Evolutionary conservation across 257 asterid species (phyloP).

Genomic region (Ligustrum vulgare): DNA sequence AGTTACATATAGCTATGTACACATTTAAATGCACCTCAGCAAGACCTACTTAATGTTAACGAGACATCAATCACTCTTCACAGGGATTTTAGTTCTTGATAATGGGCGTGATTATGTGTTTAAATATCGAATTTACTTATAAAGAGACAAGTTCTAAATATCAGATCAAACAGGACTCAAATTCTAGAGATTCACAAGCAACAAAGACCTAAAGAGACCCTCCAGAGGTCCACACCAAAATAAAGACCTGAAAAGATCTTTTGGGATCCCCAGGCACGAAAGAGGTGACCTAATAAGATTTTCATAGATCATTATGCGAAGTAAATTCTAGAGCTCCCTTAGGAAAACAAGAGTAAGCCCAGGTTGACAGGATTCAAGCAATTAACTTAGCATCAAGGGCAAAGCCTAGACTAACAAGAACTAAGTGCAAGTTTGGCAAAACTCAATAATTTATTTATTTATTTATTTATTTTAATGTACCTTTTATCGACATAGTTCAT

Average conservation of each 20-base stretch:
- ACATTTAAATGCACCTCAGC: not conserved
- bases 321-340: not conserved
- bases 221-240: not conserved
- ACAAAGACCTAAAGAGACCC: not conserved
- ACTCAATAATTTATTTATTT: too few relatives aligned
- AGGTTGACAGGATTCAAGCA: not conserved
- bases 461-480: too few relatives aligned
- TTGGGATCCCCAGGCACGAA: not conserved
- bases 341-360: not conserved
- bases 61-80: conserved; percentile 1
- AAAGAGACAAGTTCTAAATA: not conserved
- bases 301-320: not conserved
- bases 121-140: not conserved
- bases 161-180: not conserved
- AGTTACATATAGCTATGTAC: too few relatives aligned
- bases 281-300: not conserved
- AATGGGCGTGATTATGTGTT: not conserved
- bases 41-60: not conserved
- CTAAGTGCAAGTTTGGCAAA: too few relatives aligned
- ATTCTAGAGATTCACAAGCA: not conserved
- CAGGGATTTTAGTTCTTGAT: not conserved
- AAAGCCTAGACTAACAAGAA: not conserved
- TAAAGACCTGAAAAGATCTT: not conserved
- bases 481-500: too few relatives aligned
- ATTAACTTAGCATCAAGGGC: not conserved